Evolutionary conservation across 352 stramenopile species (phyloP).

Genomic region (Pythium apleroticum): DNA sequence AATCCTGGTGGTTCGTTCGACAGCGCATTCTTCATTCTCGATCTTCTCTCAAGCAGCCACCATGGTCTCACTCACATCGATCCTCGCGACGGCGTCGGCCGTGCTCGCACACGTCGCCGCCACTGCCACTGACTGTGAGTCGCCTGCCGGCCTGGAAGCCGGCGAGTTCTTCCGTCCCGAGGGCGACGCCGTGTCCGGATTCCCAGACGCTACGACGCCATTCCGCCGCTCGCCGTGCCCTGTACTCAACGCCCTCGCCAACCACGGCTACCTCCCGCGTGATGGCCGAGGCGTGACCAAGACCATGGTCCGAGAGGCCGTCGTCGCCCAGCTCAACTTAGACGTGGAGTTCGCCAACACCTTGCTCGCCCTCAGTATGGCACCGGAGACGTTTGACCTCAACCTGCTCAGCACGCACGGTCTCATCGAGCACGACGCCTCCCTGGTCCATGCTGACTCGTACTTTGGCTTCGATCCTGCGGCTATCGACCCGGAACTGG

Average conservation of each 20-base stretch:
- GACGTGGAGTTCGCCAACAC: slow-evolving; percentile 30
- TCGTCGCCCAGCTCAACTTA: slow-evolving; percentile 49
- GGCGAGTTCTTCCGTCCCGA: slow-evolving; percentile 38
- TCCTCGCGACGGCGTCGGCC: neutral
- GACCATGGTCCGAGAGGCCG: slow-evolving; percentile 26
- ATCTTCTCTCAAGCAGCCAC: slow-evolving; percentile 8
- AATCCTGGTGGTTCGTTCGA: neutral
- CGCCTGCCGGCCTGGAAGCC: neutral
- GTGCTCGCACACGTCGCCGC: neutral
- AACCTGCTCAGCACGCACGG: slow-evolving; percentile 38
- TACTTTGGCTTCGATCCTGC: slow-evolving; percentile 38
- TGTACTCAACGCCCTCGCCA: slow-evolving; percentile 50
- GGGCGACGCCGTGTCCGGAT: slow-evolving; percentile 30
- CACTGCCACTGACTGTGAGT: neutral
- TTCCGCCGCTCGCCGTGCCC: slow-evolving; percentile 51
- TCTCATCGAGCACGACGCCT: slow-evolving; percentile 36
- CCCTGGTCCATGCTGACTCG: slow-evolving; percentile 34
- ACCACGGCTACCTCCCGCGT: slow-evolving; percentile 56
- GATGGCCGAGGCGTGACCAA: slow-evolving; percentile 43
- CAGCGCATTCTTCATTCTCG: slow-evolving; percentile 2
- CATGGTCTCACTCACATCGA: slow-evolving; percentile 15
- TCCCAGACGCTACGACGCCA: slow-evolving; percentile 15
- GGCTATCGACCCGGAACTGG: slow-evolving; percentile 26
- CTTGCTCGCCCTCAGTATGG: slow-evolving; percentile 22
- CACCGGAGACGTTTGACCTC: slow-evolving; percentile 43